Evolutionary conservation across 371 early-diverging fungal species (phyloP).

Genomic region (Apophysomyces ossiformis): DNA sequence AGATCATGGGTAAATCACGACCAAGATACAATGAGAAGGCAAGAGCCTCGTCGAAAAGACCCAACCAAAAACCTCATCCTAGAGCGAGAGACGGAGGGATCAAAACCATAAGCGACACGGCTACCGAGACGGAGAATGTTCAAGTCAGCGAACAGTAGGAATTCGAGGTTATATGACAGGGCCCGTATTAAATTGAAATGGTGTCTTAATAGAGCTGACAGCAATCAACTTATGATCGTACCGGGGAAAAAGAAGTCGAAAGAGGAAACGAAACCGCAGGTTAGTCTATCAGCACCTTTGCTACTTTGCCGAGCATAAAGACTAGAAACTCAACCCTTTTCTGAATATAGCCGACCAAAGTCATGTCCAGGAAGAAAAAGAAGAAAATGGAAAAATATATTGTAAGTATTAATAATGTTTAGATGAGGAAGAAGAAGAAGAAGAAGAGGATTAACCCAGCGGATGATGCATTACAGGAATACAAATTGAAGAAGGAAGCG

Average conservation of each 20-base stretch:
- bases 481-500: constrained; percentile 94
- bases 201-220: constrained; percentile 18
- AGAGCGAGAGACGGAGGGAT: constrained; percentile 60
- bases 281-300: not conserved
- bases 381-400: constrained; percentile 85
- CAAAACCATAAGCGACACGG: not conserved
- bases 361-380: constrained; percentile 76
- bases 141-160: constrained; percentile 6
- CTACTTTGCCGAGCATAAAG: not conserved
- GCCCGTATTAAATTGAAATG: no score
- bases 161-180: no score
- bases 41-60: constrained; percentile 49
- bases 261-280: constrained; percentile 11
- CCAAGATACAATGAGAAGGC: constrained; percentile 66
- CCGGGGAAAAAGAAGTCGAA: constrained; percentile 28
- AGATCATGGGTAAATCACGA: constrained; percentile 62
- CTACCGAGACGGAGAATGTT: not conserved
- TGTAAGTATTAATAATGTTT: constrained; percentile 46
- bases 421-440: not conserved
- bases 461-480: constrained; percentile 56
- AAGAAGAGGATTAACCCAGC: not conserved
- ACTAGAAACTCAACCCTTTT: not conserved
- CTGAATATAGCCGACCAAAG: constrained; percentile 31
- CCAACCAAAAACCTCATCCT: constrained; percentile 53
- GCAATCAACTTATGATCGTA: constrained; percentile 49